These are phyloP conservation scores for Citeromyces siamensis DNA, from an alignment of 1,139 yeast species.

Conservation along the genomic window DNA sequence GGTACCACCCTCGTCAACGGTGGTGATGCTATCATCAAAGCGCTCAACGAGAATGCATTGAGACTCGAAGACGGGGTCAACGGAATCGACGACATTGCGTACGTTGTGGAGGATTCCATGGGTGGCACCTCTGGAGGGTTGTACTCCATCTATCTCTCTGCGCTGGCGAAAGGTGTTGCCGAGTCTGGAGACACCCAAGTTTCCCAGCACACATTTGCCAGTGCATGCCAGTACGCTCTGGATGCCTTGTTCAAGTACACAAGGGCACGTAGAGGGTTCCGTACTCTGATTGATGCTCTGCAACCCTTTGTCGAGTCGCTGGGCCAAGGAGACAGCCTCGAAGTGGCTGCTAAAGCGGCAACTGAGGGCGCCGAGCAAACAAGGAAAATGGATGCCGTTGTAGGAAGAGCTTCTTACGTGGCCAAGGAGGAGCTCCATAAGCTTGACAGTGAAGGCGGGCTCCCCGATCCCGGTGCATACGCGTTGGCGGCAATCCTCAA, in stretches of 20 bases:
- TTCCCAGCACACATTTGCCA: slow-evolving; percentile 8
- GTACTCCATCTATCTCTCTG: slow-evolving; percentile 31
- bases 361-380: slow-evolving; percentile 29
- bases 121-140: slow-evolving; percentile 45
- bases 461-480: slow-evolving; percentile 36
- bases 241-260: slow-evolving; percentile 28
- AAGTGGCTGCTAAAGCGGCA: slow-evolving; percentile 23
- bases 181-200: slow-evolving; percentile 15
- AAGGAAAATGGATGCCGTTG: slow-evolving; percentile 25
- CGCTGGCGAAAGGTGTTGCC: slow-evolving; percentile 14
- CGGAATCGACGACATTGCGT: slow-evolving; percentile 20
- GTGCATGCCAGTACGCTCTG: slow-evolving; percentile 17
- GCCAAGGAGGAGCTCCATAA: slow-evolving; percentile 18
- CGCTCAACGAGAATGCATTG: slow-evolving; percentile 18
- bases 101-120: slow-evolving; percentile 33
- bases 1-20: slow-evolving; percentile 34
- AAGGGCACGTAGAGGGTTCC: slow-evolving; percentile 35
- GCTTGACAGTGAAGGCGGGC: slow-evolving; percentile 14
- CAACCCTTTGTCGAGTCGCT: slow-evolving; percentile 30
- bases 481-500: slow-evolving; percentile 18
- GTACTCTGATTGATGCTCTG: slow-evolving; percentile 42
- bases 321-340: slow-evolving; percentile 17
- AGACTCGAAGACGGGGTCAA: slow-evolving; percentile 13
- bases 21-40: slow-evolving; percentile 24
- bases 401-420: slow-evolving; percentile 36